A percentile compares a stretch with the other conserved stretches of the same genome.
Conservation (phyloP, 1,139 yeast species). For the Pichia sp. region DNA sequence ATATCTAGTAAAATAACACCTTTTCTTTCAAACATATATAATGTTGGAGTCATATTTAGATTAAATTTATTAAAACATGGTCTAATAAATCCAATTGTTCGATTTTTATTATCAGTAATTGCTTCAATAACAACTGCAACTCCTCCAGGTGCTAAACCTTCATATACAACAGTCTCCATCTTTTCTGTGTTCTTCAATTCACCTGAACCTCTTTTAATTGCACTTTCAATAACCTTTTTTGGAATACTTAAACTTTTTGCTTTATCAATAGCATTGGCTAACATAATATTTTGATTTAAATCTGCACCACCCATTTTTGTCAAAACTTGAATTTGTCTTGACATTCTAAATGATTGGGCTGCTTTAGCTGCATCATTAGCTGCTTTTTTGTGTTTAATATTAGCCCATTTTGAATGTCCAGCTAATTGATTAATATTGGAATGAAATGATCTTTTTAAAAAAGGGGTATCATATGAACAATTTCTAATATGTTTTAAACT, state of each 20-base stretch:
- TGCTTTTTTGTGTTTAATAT: conserved; percentile 89
- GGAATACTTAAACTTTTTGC: conserved; percentile 77
- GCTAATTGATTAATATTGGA: conserved; percentile 28
- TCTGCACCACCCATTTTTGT: conserved; percentile 63
- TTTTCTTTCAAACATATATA: conserved; percentile 66
- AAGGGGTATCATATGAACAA: too few species aligned
- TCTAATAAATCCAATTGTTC: conserved; percentile 73
- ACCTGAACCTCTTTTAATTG: conserved; percentile 80
- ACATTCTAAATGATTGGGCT: conserved; percentile 62
- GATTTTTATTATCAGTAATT: conserved; percentile 77
- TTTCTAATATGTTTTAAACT: not conserved
- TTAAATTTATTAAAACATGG: conserved; percentile 72
- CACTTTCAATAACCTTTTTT: conserved; percentile 79
- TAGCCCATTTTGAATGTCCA: conserved; percentile 96
- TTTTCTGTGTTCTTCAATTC: conserved; percentile 36
- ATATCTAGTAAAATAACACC: conserved; percentile 59
- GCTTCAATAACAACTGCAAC: conserved; percentile 82
- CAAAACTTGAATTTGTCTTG: conserved; percentile 67
- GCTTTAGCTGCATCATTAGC: conserved; percentile 81
- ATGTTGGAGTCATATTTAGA: conserved; percentile 61
- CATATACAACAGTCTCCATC: conserved; percentile 56
- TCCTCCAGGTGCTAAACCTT: conserved; percentile 91
- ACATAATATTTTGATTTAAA: conserved; percentile 56
- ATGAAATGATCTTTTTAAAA: conserved; percentile 10
- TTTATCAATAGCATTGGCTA: conserved; percentile 68